Evolutionary conservation across 768 basidiomycete species (phyloP), one percentile per base, ranked within the genome.

Genomic region (Piloderma croceum): DNA sequence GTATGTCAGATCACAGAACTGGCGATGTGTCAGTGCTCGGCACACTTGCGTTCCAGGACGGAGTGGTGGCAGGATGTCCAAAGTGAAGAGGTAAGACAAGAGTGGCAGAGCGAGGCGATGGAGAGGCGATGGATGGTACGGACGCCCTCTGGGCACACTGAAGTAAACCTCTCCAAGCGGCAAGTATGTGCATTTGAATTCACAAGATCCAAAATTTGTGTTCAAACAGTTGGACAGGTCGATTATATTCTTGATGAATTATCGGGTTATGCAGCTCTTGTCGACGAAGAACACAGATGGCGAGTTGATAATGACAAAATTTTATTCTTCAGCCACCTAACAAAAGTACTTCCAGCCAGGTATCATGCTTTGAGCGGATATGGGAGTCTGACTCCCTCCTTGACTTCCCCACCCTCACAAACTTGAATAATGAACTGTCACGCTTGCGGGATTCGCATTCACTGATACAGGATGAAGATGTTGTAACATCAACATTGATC

Each of bases 331-430:
- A n/a, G n/a, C n/a, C n/a, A n/a, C n/a, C n/a, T n/a, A n/a, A n/a
- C n/a, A n/a, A n/a, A n/a, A n/a, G n/a, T n/a, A n/a, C 10, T 18
- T 15, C 34, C 33, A 77, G 76, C 47, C 65, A 76, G 51, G 64
- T 74, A 5, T 75, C 76, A n/a, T 74, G 70, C 47, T 76, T 74
- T 45, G 74, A 76, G 36, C 68, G 76, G 15, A 71, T 77, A 17
- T 77, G 74, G 74, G 68, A 75, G 47, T 64, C 67, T 1, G 51
- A 58, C 24, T 22, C 36, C 24, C 39, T 64, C 24, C 34, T 67
- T 19, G 48, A 53, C 32, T 9, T 41, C 11, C 3, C 32, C 13
- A 36, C 37, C 21, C 33, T 39, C n/a, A 20, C 22, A 12, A 22
- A 41, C 9, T 43, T 71, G 21, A 48, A 49, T n/a, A 18, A 46